Conservation (phyloP, 371 early-diverging fungal genomes). For the Globomyces sp. region DNA sequence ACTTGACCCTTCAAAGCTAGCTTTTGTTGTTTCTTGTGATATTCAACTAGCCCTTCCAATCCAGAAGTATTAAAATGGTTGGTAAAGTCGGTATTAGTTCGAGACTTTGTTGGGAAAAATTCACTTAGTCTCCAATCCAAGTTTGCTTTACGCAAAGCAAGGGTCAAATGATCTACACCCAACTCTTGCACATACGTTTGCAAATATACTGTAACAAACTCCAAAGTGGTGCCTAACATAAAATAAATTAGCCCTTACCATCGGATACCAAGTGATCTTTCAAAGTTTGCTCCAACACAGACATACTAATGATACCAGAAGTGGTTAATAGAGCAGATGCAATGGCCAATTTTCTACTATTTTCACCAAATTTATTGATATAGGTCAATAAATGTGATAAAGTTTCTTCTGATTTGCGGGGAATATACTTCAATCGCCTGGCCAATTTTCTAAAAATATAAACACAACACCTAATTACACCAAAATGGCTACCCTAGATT, state of each 20-base stretch:
- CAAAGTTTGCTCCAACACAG: slow-evolving; percentile 69
- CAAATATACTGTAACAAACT: slow-evolving; percentile 79
- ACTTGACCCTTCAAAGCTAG: slow-evolving; percentile 67
- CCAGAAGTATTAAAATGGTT: slow-evolving; percentile 91
- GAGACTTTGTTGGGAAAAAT: slow-evolving; percentile 73
- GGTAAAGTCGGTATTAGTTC: slow-evolving; percentile 78
- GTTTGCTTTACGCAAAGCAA: slow-evolving; percentile 63
- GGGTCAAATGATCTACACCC: slow-evolving; percentile 70
- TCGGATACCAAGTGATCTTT: slow-evolving; percentile 93
- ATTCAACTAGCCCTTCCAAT: slow-evolving; percentile 79
- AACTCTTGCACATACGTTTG: slow-evolving; percentile 77
- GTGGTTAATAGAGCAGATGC: slow-evolving; percentile 76
- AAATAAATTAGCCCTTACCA: slow-evolving; percentile 47
- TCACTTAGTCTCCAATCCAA: slow-evolving; percentile 75
- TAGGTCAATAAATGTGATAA: slow-evolving; percentile 80
- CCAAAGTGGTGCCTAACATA: slow-evolving; percentile 60
- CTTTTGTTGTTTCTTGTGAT: slow-evolving; percentile 71
- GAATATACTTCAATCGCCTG: slow-evolving; percentile 90
- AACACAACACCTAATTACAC: neutral
- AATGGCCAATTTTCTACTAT: slow-evolving; percentile 75
- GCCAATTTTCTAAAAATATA: slow-evolving; percentile 61
- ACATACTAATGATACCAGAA: slow-evolving; percentile 62
- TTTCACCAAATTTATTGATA: slow-evolving; percentile 76
- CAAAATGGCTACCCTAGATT: slow-evolving; percentile 69
- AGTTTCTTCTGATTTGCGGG: slow-evolving; percentile 82